Evolutionary conservation across 495 filamentous ascomycete genomes (phyloP), one percentile per base, ranked within the genome.

Genomic region (Penicillium canariense): DNA sequence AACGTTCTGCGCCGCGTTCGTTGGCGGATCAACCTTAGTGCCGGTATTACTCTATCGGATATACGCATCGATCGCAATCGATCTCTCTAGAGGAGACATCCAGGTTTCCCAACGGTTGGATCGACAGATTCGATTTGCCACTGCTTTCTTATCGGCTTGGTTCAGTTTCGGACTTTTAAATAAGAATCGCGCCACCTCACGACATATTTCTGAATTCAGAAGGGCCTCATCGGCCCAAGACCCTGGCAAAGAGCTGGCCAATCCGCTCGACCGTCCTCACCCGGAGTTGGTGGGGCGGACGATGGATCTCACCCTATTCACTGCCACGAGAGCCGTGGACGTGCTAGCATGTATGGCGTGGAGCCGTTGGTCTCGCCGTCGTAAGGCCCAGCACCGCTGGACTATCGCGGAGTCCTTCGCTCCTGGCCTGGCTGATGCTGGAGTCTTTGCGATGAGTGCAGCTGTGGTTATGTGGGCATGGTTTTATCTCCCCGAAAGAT

Each of bases 401-500:
- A 79, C 80, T 25, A 53, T 60, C 50, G 68, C 77, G 25, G 81
- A 88, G 53, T 50, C 69, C 7, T 40, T 80, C 27, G 60, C 84
- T 30, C 78, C 83, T 6, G 71, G 68, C 15, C 62, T 85, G 34
- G 73, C 83, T 25, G 88, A 91, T 63, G 81, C 89, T n/a, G 71
- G 79, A 9, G 65, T 93, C 5, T 97, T 97, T 65, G 84, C 89
- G 17, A 60, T 80, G 49, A 92, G 87, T 58, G 82, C 84, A 40
- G 87, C 84, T n/a, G 70, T 90, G 3, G 85, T 97, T 44, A 97
- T 96, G 90, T 91, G 89, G 86, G 81, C 88, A 17, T 96, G 88
- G 88, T 85, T 96, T 61, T 96, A 93, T 74, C 58, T 66, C 3
- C 89, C 89, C 0, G 73, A 80, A 34, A 78, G 83, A 44, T 73